Conservation (phyloP, 129 eudicot genomes). For the Artemisia tridentata region DNA sequence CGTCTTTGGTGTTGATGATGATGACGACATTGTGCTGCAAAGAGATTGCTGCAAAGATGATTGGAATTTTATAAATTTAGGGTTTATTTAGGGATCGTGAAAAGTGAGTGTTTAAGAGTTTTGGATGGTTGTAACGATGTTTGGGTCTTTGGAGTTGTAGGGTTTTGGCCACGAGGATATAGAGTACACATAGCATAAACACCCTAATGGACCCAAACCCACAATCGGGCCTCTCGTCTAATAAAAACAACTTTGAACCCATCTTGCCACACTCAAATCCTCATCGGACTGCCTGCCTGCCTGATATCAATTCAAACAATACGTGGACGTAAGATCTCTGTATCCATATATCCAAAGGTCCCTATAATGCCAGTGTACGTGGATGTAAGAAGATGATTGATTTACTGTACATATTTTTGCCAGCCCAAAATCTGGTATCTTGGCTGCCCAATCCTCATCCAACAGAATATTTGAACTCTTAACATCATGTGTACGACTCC, state of each 20-base stretch:
- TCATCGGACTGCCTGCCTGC: constrained; percentile 25
- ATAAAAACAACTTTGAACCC: constrained; percentile 14
- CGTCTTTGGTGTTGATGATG: too few relatives aligned
- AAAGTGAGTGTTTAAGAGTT: too few relatives aligned
- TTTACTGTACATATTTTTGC: too few relatives aligned
- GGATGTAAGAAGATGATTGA: background rate
- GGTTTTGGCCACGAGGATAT: too few relatives aligned
- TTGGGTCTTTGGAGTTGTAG: too few relatives aligned
- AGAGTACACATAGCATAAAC: too few relatives aligned
- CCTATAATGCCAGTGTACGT: constrained; percentile 9
- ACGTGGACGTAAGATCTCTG: constrained; percentile 19
- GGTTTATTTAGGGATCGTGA: too few relatives aligned
- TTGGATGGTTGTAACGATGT: too few relatives aligned
- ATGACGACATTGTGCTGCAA: too few relatives aligned
- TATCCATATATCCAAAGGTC: constrained; percentile 24
- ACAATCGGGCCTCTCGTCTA: background rate
- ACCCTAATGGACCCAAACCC: too few relatives aligned
- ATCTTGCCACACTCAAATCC: constrained; percentile 22
- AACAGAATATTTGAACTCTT: constrained; percentile 28
- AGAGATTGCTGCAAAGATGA: too few relatives aligned
- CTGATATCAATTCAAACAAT: constrained; percentile 30
- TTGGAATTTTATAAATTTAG: too few relatives aligned
- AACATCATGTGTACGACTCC: constrained; percentile 29
- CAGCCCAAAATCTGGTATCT: constrained; percentile 23
- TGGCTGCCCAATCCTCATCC: constrained; percentile 25